Conservation (phyloP, 257 asterid genomes). For the Solanum neorickii region DNA sequence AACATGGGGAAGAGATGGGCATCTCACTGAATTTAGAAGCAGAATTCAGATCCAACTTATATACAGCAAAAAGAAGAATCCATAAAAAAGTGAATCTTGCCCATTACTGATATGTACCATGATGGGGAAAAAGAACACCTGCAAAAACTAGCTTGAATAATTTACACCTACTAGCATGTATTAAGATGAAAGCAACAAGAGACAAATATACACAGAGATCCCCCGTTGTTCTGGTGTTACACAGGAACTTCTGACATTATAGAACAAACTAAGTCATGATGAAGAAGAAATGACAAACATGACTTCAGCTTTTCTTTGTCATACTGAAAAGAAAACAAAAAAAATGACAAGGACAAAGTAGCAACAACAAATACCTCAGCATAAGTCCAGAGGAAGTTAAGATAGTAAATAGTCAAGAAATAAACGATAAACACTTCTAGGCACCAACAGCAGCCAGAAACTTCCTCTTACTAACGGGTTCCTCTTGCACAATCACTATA, state of each 20-base stretch:
- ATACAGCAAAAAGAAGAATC: background rate
- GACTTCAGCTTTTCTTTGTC: background rate
- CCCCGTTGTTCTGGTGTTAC: background rate
- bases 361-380: constrained; percentile 19
- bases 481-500: constrained; percentile 66
- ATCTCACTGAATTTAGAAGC: background rate
- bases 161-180: background rate
- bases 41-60: background rate
- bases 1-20: background rate
- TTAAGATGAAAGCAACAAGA: background rate
- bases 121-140: background rate
- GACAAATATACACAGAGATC: background rate
- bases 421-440: constrained; percentile 9
- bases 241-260: background rate
- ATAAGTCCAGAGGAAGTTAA: background rate
- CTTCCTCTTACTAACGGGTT: constrained; percentile 49
- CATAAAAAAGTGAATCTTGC: background rate
- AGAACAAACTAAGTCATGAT: background rate
- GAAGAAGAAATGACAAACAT: background rate
- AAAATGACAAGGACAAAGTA: background rate
- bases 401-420: background rate
- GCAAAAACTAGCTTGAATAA: background rate
- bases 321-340: background rate
- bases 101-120: background rate
- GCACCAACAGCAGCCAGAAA: constrained; percentile 51